Evolutionary conservation across 331 rosid species (phyloP).

Genomic region (Cucumis variabilis): DNA sequence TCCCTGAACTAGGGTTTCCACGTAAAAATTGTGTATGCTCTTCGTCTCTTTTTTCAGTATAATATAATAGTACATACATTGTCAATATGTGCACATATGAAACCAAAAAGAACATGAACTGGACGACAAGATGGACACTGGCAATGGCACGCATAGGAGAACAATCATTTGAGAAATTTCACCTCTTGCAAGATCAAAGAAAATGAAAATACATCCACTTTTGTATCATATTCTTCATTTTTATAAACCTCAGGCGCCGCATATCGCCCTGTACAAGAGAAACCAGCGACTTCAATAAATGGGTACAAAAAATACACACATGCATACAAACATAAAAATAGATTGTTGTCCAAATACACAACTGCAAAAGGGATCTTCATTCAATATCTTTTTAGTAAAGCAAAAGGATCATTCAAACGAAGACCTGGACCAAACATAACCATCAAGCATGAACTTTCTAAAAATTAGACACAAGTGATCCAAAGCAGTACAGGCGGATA

Average conservation of each 20-base stretch:
- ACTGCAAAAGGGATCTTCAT: constrained; percentile 24
- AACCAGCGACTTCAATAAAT: constrained; percentile 19
- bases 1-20: no score
- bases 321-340: not conserved
- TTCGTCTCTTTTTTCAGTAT: no score
- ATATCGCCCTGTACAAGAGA: constrained; percentile 58
- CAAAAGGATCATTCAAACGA: not conserved
- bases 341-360: not conserved
- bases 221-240: constrained; percentile 88
- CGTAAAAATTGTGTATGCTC: no score
- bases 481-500: not conserved
- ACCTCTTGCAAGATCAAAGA: constrained; percentile 95
- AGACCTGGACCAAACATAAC: not conserved
- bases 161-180: constrained; percentile 24
- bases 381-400: not conserved
- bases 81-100: not conserved
- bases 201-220: constrained; percentile 94
- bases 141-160: not conserved
- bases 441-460: not conserved
- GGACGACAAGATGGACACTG: not conserved
- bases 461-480: not conserved
- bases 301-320: not conserved
- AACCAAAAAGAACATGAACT: not conserved
- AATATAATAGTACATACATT: no score
- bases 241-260: constrained; percentile 91